Base-by-base conservation (phyloP, 2,329 filamentous ascomycete species). In the Colletotrichum zoysiae region DNA sequence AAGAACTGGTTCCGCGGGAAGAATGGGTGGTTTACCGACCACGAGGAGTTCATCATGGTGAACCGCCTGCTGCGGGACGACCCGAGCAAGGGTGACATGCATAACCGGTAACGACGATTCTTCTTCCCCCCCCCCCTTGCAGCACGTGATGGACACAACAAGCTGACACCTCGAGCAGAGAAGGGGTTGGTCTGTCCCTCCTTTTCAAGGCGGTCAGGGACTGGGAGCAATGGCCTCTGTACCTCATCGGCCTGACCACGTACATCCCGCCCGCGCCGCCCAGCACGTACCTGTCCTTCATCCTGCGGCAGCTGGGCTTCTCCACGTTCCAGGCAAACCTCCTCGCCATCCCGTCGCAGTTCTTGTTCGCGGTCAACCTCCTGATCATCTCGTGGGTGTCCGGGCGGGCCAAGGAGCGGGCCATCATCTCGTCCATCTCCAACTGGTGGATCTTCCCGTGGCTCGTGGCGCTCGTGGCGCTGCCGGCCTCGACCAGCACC, bases 1-100 rank as follows among this genome's bases (percentile, higher is more conserved):
- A 83, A 82, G 53, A 86, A 83, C 57, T 88, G 86, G 86, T 88
- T 88, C 75, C 85, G 88, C 14, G 88, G 87, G 14, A 86, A 87
- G 65, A 81, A 78, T 83, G 90, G 89, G 1, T 92, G 89, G 87
- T 92, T 91, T 78, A 86, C 76, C 3, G 87, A 90, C 56, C 84
- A 84, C 2, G 90, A 91, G 70, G 88, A 91, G 75, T 82, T 83
- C 63, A 91, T 91, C 74, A 85, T 91, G 72, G 88, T 91, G 35
- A 91, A 91, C 74, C 82, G 89, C 1, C 81, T 89, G 12, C 81
- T 86, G 6, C 86, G 90, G 0, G 90, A 92, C 70, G 90, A 91
- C 67, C 89, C 89, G 1, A 86, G 83, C 68, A 89, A 89, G 76
- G 87, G 86, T 12, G 87, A 88, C 73, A 90, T 91, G 87, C 87